Conservation (phyloP, 225 moss, liverwort and hornwort genomes). For the Marchantia paleacea region DNA sequence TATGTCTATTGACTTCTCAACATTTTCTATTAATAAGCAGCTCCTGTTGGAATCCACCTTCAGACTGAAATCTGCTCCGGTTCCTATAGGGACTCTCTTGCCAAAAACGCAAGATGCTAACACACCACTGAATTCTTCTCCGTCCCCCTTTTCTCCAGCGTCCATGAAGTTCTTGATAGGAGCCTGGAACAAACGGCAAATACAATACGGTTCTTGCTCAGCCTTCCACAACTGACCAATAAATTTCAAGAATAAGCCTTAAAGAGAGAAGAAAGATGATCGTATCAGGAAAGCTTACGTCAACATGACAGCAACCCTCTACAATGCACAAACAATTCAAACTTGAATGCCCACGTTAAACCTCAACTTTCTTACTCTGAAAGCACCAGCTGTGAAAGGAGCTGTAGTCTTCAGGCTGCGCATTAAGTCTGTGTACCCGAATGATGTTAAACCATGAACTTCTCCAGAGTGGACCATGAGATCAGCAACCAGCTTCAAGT, state of each 20-base stretch:
- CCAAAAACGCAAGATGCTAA: conserved; percentile 78
- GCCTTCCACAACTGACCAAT: not conserved
- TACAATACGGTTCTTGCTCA: not conserved
- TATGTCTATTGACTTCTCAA: conserved; percentile 11
- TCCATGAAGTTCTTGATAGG: conserved; percentile 81
- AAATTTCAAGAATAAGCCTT: not conserved
- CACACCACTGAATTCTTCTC: conserved; percentile 59
- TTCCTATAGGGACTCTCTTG: conserved; percentile 80
- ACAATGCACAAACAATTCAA: not conserved
- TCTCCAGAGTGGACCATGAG: conserved; percentile 88
- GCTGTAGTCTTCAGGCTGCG: conserved; percentile 58
- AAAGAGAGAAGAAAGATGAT: not conserved
- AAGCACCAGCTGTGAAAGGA: conserved; percentile 85
- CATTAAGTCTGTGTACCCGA: conserved; percentile 72
- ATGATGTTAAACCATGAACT: conserved; percentile 68
- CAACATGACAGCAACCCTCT: not conserved
- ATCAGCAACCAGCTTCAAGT: conserved; percentile 75
- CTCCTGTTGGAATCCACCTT: conserved; percentile 54
- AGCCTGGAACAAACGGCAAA: conserved; percentile 42
- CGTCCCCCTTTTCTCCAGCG: conserved; percentile 73
- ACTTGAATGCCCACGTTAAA: not conserved
- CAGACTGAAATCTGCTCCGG: conserved; percentile 54
- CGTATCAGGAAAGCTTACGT: no score
- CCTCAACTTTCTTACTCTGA: conserved; percentile 42
- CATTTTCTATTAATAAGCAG: not conserved